phyloP scores from a whole-genome alignment of 2,329 filamentous ascomycete genomes.

The Pseudocercospora musae region DNA sequence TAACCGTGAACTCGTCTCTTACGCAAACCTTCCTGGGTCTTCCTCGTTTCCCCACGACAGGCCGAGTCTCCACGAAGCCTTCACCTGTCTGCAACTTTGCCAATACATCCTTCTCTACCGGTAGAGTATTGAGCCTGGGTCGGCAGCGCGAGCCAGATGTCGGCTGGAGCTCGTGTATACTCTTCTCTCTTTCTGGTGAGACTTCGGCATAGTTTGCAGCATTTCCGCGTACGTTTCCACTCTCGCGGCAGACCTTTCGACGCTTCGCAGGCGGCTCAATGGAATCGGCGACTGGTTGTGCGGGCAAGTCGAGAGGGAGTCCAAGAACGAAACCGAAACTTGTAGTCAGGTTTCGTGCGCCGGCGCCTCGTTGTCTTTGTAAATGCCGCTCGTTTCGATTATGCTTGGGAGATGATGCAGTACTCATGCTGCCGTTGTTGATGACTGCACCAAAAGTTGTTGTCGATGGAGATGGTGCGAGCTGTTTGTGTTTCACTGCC shows the following conservation, averaged over 20 bases:
- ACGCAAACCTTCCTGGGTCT: background rate
- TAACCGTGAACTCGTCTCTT: background rate
- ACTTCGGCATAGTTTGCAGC: background rate
- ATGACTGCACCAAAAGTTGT: background rate
- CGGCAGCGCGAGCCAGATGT: background rate
- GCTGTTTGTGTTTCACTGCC: conserved; percentile 9
- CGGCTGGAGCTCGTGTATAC: background rate
- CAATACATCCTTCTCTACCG: conserved; percentile 4
- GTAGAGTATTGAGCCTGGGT: conserved; percentile 1
- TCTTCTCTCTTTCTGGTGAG: background rate
- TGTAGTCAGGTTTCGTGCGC: conserved; percentile 27
- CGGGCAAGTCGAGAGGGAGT: conserved; percentile 1
- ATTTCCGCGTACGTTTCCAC: background rate
- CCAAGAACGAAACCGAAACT: conserved; percentile 33
- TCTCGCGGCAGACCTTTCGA: background rate
- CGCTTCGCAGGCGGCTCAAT: conserved; percentile 26
- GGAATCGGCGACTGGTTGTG: background rate
- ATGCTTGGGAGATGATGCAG: conserved; percentile 26
- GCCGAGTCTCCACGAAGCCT: conserved; percentile 13
- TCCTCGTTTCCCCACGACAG: background rate
- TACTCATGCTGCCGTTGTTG: conserved; percentile 26
- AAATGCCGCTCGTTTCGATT: conserved; percentile 34
- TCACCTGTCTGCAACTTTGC: conserved; percentile 12
- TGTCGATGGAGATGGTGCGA: background rate
- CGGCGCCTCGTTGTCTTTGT: conserved; percentile 34